A percentile compares a stretch with the other conserved stretches of the same genome.
Conservation (phyloP, 2,329 filamentous ascomycete species). For the Pseudocercospora vitis region DNA sequence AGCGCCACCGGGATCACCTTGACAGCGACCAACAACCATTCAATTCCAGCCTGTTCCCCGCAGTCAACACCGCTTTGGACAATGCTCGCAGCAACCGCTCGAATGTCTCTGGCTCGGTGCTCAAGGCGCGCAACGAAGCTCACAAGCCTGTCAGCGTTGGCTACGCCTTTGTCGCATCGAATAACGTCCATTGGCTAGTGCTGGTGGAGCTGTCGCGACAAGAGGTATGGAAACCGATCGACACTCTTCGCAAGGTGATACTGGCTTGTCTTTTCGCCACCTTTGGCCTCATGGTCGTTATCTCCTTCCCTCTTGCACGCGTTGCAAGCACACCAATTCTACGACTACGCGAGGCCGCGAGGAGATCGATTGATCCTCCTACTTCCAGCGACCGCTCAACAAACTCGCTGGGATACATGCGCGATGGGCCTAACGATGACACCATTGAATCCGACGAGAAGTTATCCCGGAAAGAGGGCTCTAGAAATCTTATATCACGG, state of each 20-base stretch:
- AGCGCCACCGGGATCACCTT: conserved; percentile 27
- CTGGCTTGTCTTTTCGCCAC: conserved; percentile 84
- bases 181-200: conserved; percentile 77
- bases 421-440: conserved; percentile 42
- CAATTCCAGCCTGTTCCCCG: conserved; percentile 61
- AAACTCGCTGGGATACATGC: conserved; percentile 31
- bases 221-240: conserved; percentile 76
- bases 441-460: conserved; percentile 24
- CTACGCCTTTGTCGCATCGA: conserved; percentile 67
- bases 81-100: conserved; percentile 43
- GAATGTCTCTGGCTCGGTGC: conserved; percentile 63
- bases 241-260: conserved; percentile 73
- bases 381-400: conserved; percentile 49
- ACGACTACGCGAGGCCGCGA: conserved; percentile 71
- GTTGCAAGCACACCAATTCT: conserved; percentile 78
- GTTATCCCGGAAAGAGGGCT: conserved; percentile 49
- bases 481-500: conserved; percentile 39
- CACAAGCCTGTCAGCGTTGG: conserved; percentile 72
- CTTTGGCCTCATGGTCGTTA: conserved; percentile 65
- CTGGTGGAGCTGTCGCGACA: conserved; percentile 71
- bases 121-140: conserved; percentile 70
- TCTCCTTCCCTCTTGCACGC: conserved; percentile 78
- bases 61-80: conserved; percentile 59
- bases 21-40: conserved; percentile 55
- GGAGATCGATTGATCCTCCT: conserved; percentile 68